A percentile compares a stretch with the other conserved stretches of the same genome.
These are phyloP conservation scores for Hortaea werneckii DNA, from an alignment of 2,329 filamentous ascomycete genomes.

Conservation along the genomic window DNA sequence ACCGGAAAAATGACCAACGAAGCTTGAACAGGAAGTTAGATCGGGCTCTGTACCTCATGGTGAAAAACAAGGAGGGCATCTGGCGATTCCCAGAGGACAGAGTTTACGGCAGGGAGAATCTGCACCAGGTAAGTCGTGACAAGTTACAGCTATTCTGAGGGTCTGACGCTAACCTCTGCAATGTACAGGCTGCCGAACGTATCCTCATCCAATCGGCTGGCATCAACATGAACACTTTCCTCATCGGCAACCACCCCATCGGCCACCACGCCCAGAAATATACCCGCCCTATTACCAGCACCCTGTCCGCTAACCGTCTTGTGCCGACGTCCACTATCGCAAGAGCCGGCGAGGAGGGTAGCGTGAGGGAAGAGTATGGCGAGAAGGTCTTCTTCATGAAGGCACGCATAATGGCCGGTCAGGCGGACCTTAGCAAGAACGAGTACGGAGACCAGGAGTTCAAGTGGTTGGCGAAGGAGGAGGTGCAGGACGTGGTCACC, in stretches of 20 bases:
- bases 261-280: slow-evolving; percentile 61
- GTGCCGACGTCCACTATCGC: slow-evolving; percentile 15
- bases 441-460: slow-evolving; percentile 67
- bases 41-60: slow-evolving; percentile 77
- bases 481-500: slow-evolving; percentile 59
- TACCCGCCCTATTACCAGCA: slow-evolving; percentile 18
- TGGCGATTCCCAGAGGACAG: slow-evolving; percentile 77
- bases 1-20: slow-evolving; percentile 60
- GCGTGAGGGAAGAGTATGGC: slow-evolving; percentile 41
- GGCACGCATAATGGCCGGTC: slow-evolving; percentile 92
- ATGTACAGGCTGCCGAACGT: slow-evolving; percentile 63
- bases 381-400: slow-evolving; percentile 95
- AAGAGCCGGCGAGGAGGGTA: slow-evolving; percentile 16
- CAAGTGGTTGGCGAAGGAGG: slow-evolving; percentile 85
- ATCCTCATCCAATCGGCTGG: slow-evolving; percentile 69
- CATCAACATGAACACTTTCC: slow-evolving; percentile 97
- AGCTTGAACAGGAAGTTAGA: slow-evolving; percentile 73
- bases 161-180: not conserved
- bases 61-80: slow-evolving; percentile 57
- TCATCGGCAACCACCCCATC: slow-evolving; percentile 81
- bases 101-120: slow-evolving; percentile 59
- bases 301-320: slow-evolving; percentile 15
- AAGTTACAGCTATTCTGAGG: not conserved
- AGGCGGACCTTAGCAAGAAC: slow-evolving; percentile 68
- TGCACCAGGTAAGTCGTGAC: slow-evolving; percentile 61